A percentile compares a stretch with the other conserved stretches of the same genome.
Conservation (phyloP, 192 early-diverging fungal species). For the Haplosporangium gracile region DNA sequence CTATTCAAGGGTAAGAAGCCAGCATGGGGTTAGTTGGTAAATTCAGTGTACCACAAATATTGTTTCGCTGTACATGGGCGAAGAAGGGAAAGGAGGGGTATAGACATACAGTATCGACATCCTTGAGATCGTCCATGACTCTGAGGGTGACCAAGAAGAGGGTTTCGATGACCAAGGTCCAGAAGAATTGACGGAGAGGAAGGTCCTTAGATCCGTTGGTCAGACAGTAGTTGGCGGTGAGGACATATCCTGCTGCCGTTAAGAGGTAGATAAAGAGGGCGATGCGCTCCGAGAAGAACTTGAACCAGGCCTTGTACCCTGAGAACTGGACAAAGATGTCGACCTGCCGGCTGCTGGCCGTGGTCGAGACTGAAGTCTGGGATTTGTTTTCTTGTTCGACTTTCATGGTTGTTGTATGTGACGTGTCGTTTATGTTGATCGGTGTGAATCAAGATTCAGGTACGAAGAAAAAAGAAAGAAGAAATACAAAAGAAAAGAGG, state of each 20-base stretch:
- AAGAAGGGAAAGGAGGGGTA: background rate
- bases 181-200: constrained; percentile 34
- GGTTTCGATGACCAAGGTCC: constrained; percentile 45
- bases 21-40: background rate
- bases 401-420: constrained; percentile 25
- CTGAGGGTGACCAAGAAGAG: constrained; percentile 46
- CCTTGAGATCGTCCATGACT: constrained; percentile 56
- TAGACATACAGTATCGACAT: constrained; percentile 50
- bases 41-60: background rate
- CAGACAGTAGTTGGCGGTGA: constrained; percentile 46
- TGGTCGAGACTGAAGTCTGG: constrained; percentile 18
- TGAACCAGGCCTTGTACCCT: constrained; percentile 51
- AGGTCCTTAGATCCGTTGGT: constrained; percentile 30
- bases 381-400: constrained; percentile 30
- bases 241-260: constrained; percentile 50
- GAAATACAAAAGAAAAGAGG: background rate
- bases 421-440: too few relatives aligned
- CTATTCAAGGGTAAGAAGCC: constrained; percentile 5
- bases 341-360: constrained; percentile 40
- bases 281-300: constrained; percentile 45
- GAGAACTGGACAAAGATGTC: constrained; percentile 55
- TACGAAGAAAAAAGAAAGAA: background rate
- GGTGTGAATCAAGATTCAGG: background rate
- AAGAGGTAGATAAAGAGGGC: constrained; percentile 46
- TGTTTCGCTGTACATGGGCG: background rate